Evolutionary conservation across 2,329 filamentous ascomycete species (phyloP), one percentile per base, ranked within the genome.

Genomic region (Lanzia echinophila): DNA sequence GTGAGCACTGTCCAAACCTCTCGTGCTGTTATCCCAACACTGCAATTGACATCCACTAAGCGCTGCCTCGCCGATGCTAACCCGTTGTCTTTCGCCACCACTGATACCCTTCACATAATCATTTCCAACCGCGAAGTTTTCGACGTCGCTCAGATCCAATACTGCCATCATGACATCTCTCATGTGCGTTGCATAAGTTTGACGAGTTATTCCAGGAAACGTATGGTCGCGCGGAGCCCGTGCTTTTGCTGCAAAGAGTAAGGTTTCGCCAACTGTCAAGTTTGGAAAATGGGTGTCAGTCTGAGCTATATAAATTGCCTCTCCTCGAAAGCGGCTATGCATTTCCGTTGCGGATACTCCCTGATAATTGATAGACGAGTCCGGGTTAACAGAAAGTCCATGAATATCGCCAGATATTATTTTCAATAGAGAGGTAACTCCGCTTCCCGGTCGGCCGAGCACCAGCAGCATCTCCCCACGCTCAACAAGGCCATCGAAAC

Each of bases 11-110:
- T 91, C 88, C 1, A 92, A 74, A 3, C 88, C 87, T 51, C 80
- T 77, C 0, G 87, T 91, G n/a, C 78, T 83, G 61, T 88, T 88
- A 57, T 87, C 88, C 88, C 88, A 67, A 55, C 83, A 86, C 66
- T 88, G 84, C 2, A 81, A 74, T 39, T 77, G 81, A 1, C 81
- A 94, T 90, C 54, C 84, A 75, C 66, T 88, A 84, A 32, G 84
- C 83, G 22, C 84, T 84, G 86, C 88, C 69, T 92, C 88, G 1
- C 86, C 86, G 58, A 92, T 90, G 22, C 83, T 84, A 6, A 90
- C 87, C 64, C 87, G 84, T 68, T 91, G 91, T 32, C 88, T 74
- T 71, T 94, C 88, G 53, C 88, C 88, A 61, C 88, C 88, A 47
- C 83, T 88, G 0, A 92, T 84, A 67, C 88, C 88, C 44, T 86